These are phyloP conservation scores for Trichosporon ovoides DNA, from an alignment of 1,284 basidiomycete genomes.

Conservation along the genomic window DNA sequence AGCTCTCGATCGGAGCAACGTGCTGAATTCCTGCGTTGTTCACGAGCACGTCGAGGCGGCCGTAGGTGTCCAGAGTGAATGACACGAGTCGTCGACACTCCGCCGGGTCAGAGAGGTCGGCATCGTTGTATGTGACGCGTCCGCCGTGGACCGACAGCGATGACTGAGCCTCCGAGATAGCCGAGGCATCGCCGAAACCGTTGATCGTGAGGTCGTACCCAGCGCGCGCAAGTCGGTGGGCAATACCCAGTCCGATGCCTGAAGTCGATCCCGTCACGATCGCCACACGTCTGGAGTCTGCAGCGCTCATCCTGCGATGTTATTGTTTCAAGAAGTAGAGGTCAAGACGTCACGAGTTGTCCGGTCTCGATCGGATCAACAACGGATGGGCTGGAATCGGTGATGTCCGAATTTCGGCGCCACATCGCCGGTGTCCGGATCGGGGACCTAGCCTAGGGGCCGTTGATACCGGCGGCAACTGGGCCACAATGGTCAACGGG, in stretches of 20 bases:
- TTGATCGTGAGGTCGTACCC: constrained; percentile 88
- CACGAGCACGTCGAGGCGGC: constrained; percentile 10
- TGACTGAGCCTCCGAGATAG: background rate
- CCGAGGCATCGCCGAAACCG: constrained; percentile 48
- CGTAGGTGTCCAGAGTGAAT: background rate
- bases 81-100: constrained; percentile 6
- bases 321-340: too few species aligned
- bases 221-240: constrained; percentile 61
- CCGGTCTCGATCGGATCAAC: too few species aligned
- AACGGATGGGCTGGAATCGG: background rate
- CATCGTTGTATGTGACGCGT: background rate
- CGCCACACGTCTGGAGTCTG: constrained; percentile 11
- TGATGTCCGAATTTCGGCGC: background rate
- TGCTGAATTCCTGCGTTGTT: constrained; percentile 14
- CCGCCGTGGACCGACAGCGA: background rate
- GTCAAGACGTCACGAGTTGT: too few species aligned
- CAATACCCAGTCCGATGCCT: constrained; percentile 67
- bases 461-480: background rate
- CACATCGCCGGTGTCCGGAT: background rate
- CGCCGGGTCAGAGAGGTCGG: constrained; percentile 6
- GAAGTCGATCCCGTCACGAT: constrained; percentile 68
- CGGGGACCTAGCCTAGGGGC: background rate
- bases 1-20: background rate
- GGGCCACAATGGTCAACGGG: background rate
- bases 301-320: too few species aligned